Conservation (phyloP, 768 basidiomycete genomes). For the Leccinum arenicola region DNA sequence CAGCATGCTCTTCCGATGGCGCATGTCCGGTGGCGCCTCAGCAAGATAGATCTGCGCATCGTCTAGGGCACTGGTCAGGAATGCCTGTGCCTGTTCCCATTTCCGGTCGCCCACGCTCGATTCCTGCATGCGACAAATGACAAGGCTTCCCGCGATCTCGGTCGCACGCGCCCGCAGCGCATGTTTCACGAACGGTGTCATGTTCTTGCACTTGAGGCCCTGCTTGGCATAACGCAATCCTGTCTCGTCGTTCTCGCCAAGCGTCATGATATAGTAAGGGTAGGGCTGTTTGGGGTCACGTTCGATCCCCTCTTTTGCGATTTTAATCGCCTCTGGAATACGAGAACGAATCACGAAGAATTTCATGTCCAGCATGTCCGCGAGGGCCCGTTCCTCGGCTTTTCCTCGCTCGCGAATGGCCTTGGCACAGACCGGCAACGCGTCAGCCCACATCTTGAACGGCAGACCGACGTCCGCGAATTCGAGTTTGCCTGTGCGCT, state of each 20-base stretch:
- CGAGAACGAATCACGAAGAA: constrained; percentile 47
- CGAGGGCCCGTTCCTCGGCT: constrained; percentile 42
- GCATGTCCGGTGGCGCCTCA: constrained; percentile 57
- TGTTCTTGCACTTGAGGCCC: constrained; percentile 54
- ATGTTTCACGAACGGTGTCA: constrained; percentile 54
- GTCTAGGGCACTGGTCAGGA: constrained; percentile 55
- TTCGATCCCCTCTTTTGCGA: constrained; percentile 44
- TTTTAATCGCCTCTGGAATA: constrained; percentile 42
- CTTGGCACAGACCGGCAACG: constrained; percentile 54
- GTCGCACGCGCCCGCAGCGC: constrained; percentile 59
- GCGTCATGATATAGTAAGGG: constrained; percentile 57
- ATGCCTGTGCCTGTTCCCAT: constrained; percentile 61
- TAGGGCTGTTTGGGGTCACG: constrained; percentile 56
- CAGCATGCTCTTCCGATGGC: constrained; percentile 54
- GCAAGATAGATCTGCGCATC: constrained; percentile 54
- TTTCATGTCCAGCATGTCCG: constrained; percentile 67
- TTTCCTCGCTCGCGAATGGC: constrained; percentile 46
- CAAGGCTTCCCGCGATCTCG: constrained; percentile 56
- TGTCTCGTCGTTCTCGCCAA: constrained; percentile 43
- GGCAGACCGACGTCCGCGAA: constrained; percentile 48
- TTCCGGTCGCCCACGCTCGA: constrained; percentile 37
- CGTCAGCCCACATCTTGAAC: constrained; percentile 55
- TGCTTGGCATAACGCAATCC: constrained; percentile 62
- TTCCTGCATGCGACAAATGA: constrained; percentile 43
- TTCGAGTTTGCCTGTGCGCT: constrained; percentile 40